Evolutionary conservation across 2,329 filamentous ascomycete genomes (phyloP), one percentile per base, ranked within the genome.

Genomic region (Nemania abortiva): DNA sequence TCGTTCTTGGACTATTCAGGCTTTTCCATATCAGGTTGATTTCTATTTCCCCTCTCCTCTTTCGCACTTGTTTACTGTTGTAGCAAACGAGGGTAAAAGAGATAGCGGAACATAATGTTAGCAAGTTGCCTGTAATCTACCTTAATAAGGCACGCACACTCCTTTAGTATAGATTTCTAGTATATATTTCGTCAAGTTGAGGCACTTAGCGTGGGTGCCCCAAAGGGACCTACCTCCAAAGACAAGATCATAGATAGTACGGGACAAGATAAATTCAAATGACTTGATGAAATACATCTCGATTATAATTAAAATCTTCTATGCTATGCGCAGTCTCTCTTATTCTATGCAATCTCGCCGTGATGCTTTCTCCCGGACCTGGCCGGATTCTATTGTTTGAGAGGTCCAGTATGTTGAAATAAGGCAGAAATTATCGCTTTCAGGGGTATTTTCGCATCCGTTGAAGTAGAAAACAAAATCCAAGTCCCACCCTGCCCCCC

Each of bases 371-470:
- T 11, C 39, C 39, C 9, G 34, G 11, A 11, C 39, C 39, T 15
- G 15, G 39, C 39, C 15, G 13, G 10, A 18, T 11, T 42, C 39
- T 42, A 54, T 47, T 27, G n/a, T 39, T n/a, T 15, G 37, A 29
- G 39, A 42, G 13, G 39, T 11, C 39, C 9, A 49, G 6, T 24
- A 45, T 15, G 3, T 31, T 11, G 24, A 53, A 39, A 27, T 22
- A 52, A 63, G 24, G 6, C 1, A 49, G 42, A 58, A 65, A 24
- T 20, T 52, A 70, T 67, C 61, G 62, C 68, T 63, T 68, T 63
- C 39, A 22, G 65, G 64, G 68, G 68, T 70, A 70, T 70, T 66
- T 24, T 31, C 24, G 22, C 50, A n/a, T 50, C 31, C 63, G 61
- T 60, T 56, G 20, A 11, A 56, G 11, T 52, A 10, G 27, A 53